Conservation (phyloP, 2,329 filamentous ascomycete species). For the Botrytis byssoidea region DNA sequence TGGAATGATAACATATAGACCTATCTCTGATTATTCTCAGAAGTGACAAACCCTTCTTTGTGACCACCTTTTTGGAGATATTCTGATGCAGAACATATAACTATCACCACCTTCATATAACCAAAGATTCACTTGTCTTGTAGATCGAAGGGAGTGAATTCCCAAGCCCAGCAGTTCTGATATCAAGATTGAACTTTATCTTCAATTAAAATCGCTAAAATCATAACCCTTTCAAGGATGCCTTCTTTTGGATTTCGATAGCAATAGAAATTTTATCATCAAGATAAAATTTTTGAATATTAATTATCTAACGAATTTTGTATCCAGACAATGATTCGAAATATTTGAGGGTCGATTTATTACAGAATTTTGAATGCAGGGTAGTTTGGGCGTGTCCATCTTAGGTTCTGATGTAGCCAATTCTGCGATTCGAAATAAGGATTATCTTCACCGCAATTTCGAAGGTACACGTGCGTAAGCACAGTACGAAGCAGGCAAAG, state of each 20-base stretch:
- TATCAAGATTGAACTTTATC: neutral
- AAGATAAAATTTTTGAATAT: neutral
- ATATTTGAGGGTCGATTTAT: neutral
- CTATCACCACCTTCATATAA: neutral
- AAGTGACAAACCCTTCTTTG: neutral
- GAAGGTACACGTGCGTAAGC: neutral
- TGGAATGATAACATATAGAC: neutral
- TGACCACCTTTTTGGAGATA: neutral
- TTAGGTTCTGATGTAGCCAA: neutral
- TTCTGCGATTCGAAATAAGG: neutral
- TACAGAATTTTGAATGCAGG: neutral
- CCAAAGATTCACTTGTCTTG: neutral
- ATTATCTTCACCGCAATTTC: slow-evolving; percentile 3
- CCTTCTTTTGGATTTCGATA: neutral
- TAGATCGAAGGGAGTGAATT: neutral
- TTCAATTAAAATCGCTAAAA: neutral
- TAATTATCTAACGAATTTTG: neutral
- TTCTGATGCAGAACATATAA: neutral
- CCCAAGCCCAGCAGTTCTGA: neutral
- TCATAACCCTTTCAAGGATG: neutral
- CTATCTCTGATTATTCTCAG: neutral
- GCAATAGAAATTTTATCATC: neutral
- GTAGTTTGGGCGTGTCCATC: neutral
- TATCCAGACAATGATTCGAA: neutral
- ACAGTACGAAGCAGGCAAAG: neutral